Conservation (phyloP, 78 protist species). For the Emiliania huxleyi region DNA sequence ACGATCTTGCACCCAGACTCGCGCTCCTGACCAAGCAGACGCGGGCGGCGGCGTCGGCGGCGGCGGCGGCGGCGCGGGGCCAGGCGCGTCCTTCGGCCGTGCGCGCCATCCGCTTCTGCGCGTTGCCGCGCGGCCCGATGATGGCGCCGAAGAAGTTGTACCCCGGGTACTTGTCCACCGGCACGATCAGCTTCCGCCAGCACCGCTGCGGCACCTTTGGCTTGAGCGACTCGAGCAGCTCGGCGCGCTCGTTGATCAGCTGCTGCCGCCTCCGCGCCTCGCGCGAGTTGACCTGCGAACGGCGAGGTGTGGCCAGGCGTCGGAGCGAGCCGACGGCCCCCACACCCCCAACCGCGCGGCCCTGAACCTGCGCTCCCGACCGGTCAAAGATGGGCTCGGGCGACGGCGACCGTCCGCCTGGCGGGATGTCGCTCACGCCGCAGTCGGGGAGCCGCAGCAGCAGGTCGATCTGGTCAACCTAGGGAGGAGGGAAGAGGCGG, state of each 20-base stretch:
- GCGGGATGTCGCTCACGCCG: neutral
- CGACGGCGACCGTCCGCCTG: neutral
- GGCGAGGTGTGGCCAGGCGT: too few species aligned
- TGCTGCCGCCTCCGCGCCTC: neutral
- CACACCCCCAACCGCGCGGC: too few species aligned
- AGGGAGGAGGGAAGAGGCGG: too few species aligned
- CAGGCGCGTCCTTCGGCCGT: too few species aligned
- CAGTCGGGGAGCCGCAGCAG: neutral
- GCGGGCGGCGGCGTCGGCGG: too few species aligned
- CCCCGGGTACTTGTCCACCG: neutral
- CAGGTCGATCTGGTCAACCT: neutral
- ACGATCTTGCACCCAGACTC: neutral
- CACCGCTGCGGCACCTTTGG: neutral
- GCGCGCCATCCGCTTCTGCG: neutral
- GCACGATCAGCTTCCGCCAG: neutral
- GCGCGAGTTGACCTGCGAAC: neutral
- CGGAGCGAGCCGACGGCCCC: too few species aligned
- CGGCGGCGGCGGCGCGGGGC: too few species aligned
- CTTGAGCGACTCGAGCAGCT: neutral
- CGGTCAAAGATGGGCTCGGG: neutral
- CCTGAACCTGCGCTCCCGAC: too few species aligned
- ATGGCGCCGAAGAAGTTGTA: slow-evolving; percentile 6
- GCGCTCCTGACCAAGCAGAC: too few species aligned
- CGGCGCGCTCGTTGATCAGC: neutral
- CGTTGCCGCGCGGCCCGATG: slow-evolving; percentile 3